Percentiles rank a stretch among this genome's conserved stretches.
Evolutionary conservation across 176 grass and related monocot genomes (phyloP).

Genomic region (Paspalum notatum): DNA sequence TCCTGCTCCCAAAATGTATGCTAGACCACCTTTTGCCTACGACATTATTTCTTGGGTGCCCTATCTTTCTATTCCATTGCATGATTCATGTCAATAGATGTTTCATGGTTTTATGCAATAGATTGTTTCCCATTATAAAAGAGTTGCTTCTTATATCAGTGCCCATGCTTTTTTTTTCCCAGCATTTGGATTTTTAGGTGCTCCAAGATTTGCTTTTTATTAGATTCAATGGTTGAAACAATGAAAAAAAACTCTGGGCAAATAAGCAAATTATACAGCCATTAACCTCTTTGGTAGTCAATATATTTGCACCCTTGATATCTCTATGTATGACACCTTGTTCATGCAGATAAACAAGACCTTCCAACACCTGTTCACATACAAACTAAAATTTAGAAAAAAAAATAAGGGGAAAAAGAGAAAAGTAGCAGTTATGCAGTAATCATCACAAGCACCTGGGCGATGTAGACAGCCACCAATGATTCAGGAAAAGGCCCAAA

Average conservation of each 20-base stretch:
- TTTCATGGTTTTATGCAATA: constrained; percentile 27
- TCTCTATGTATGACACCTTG: constrained; percentile 99
- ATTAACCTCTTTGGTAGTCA: constrained; percentile 93
- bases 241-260: constrained; percentile 19
- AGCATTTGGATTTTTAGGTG: neutral
- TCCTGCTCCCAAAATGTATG: constrained; percentile 19
- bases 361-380: constrained; percentile 82
- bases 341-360: constrained; percentile 97
- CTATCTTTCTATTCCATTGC: neutral
- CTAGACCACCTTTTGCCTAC: neutral
- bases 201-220: neutral
- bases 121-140: constrained; percentile 11
- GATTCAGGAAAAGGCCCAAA: constrained; percentile 99
- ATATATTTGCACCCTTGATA: constrained; percentile 99
- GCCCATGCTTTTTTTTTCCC: neutral
- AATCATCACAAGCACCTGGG: constrained; percentile 69
- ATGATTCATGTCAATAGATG: constrained; percentile 14
- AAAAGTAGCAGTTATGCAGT: constrained; percentile 25
- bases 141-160: constrained; percentile 1
- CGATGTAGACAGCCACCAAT: constrained; percentile 92
- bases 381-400: constrained; percentile 20
- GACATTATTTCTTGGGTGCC: constrained; percentile 9
- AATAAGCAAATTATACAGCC: constrained; percentile 34
- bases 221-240: constrained; percentile 24
- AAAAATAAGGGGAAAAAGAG: constrained; percentile 9